A percentile compares a stretch with the other conserved stretches of the same genome.
Evolutionary conservation across 176 grass and related monocot genomes (phyloP).

Genomic region (Aechmea fasciata): DNA sequence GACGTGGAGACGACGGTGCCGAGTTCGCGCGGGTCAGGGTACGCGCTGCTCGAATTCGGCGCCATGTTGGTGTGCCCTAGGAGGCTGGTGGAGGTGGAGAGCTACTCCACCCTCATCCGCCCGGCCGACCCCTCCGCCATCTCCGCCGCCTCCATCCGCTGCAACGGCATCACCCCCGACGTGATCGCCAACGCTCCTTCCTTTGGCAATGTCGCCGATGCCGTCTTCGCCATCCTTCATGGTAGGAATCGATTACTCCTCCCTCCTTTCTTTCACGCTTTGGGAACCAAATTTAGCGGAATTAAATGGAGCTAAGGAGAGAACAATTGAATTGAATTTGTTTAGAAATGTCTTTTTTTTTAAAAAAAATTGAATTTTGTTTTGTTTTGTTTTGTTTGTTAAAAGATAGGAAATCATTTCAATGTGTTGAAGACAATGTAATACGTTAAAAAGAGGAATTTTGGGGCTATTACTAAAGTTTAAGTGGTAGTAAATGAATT

Average conservation of each 20-base stretch:
- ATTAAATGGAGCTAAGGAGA: too few species aligned
- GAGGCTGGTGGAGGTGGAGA: constrained; percentile 60
- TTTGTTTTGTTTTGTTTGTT: too few species aligned
- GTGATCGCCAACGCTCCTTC: constrained; percentile 42
- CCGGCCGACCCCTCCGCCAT: constrained; percentile 51
- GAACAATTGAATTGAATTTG: too few species aligned
- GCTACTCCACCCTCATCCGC: constrained; percentile 85
- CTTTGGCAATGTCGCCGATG: constrained; percentile 63
- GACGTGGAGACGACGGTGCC: constrained; percentile 87
- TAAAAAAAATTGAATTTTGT: too few species aligned
- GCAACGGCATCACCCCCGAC: constrained; percentile 84
- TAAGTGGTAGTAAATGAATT: too few species aligned
- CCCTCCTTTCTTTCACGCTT: too few species aligned
- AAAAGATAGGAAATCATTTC: too few species aligned
- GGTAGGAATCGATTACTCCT: constrained; percentile 23
- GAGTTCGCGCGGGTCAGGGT: constrained; percentile 33
- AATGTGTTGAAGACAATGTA: too few species aligned
- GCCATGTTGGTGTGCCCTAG: constrained; percentile 76
- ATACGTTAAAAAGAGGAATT: too few species aligned
- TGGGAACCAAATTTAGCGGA: too few species aligned
- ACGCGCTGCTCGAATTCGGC: constrained; percentile 84
- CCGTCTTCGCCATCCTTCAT: constrained; percentile 61
- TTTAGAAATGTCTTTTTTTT: too few species aligned
- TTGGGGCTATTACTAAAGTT: too few species aligned
- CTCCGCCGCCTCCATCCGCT: constrained; percentile 52